phyloP scores from a whole-genome alignment of 257 asterid species.

The Solanum pimpinellifolium region DNA sequence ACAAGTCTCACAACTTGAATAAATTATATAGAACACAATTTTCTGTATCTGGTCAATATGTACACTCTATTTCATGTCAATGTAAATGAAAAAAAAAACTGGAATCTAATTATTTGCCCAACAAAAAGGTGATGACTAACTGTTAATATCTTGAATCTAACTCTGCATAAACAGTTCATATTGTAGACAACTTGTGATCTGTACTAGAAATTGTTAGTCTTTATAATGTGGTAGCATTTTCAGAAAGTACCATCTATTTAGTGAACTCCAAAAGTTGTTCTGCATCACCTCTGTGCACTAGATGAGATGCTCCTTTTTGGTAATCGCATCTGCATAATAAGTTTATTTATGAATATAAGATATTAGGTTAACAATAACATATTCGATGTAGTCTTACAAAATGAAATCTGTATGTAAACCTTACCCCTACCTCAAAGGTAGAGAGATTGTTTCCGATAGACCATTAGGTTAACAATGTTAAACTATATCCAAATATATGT shows the following conservation, averaged over 20 bases:
- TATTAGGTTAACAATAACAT: neutral
- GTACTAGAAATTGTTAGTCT: neutral
- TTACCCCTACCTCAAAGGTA: neutral
- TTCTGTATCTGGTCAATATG: neutral
- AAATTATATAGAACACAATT: neutral
- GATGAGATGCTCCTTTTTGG: conserved; percentile 32
- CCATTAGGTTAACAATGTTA: neutral
- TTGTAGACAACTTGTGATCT: neutral
- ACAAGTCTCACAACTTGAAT: neutral
- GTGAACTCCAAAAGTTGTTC: neutral
- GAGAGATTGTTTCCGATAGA: neutral
- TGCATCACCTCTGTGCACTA: neutral
- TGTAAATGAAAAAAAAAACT: neutral
- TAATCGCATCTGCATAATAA: conserved; percentile 58
- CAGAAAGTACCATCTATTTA: neutral
- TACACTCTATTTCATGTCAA: neutral
- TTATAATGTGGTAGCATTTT: neutral
- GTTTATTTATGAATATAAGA: neutral
- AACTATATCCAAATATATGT: neutral
- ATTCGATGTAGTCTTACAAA: neutral
- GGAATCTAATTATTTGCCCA: neutral
- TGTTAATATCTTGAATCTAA: neutral
- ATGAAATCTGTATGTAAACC: neutral
- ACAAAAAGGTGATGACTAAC: neutral
- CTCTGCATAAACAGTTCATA: neutral